phyloP scores from a whole-genome alignment of 208 protist genomes.

The Giardia muris region DNA sequence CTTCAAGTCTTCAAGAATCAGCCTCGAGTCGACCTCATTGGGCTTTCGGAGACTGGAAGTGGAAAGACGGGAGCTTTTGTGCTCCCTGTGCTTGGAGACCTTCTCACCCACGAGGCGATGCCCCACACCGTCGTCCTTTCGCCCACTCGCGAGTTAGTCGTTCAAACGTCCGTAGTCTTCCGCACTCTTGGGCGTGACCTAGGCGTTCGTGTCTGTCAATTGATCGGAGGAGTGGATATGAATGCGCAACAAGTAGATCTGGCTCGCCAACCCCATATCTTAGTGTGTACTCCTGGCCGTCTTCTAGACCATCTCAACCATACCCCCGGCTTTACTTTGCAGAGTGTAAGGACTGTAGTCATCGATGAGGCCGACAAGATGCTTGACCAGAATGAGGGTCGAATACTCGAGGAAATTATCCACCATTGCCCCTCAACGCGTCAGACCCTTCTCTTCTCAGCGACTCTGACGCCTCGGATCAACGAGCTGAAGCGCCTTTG shows the following conservation, averaged over 20 bases:
- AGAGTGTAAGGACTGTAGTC: not conserved
- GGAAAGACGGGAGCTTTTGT: slow-evolving; percentile 75
- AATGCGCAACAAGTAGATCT: not conserved
- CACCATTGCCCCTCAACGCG: not conserved
- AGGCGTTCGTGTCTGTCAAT: not conserved
- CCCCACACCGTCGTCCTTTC: slow-evolving; percentile 54
- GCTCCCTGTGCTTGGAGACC: slow-evolving; percentile 60
- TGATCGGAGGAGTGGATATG: not conserved
- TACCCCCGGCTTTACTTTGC: not conserved
- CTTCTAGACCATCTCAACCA: not conserved
- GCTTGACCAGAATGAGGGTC: not conserved
- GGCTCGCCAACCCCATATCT: not conserved
- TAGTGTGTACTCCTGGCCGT: not conserved
- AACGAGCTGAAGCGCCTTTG: not conserved
- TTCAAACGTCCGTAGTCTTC: slow-evolving; percentile 70
- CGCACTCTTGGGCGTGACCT: not conserved
- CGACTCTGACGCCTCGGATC: not conserved
- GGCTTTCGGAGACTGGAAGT: slow-evolving; percentile 66
- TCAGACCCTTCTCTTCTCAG: slow-evolving; percentile 13
- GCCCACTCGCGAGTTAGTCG: slow-evolving; percentile 84
- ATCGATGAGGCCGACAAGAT: slow-evolving; percentile 16
- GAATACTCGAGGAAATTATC: not conserved
- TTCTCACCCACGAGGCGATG: not conserved
- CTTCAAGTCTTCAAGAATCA: not conserved
- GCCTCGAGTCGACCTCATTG: slow-evolving; percentile 58